These are phyloP conservation scores for Saccharomycopsis oosterbeekiorum DNA, from an alignment of 805 yeast genomes.

Conservation along the genomic window DNA sequence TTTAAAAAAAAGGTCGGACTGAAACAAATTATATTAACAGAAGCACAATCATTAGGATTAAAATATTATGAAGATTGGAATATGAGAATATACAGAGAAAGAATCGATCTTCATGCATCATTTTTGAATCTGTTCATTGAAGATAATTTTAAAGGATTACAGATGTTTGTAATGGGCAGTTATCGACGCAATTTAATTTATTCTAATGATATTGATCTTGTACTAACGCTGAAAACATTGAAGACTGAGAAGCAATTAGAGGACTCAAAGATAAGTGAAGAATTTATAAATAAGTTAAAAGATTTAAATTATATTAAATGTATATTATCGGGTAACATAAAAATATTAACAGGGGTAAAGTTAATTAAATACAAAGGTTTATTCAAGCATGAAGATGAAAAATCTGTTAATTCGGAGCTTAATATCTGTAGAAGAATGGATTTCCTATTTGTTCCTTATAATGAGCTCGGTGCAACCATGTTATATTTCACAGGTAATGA, in stretches of 20 bases:
- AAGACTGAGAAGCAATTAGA: conserved; percentile 19
- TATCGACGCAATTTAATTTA: conserved; percentile 37
- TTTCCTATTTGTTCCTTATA: conserved; percentile 37
- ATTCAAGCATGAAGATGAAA: conserved; percentile 12
- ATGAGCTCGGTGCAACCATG: conserved; percentile 36
- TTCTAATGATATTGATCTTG: conserved; percentile 46
- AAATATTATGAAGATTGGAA: conserved; percentile 39
- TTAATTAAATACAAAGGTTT: neutral
- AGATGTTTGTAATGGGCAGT: conserved; percentile 38
- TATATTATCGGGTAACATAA: conserved; percentile 14
- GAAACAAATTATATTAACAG: conserved; percentile 18
- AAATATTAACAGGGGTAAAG: conserved; percentile 13
- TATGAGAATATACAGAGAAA: conserved; percentile 34
- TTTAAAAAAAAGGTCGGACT: conserved; percentile 23
- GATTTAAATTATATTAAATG: conserved; percentile 25
- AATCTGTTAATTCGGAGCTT: conserved; percentile 27
- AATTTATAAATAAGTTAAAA: conserved; percentile 22
- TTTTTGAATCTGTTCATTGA: conserved; percentile 23
- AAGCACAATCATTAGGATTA: conserved; percentile 31
- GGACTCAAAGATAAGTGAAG: conserved; percentile 7
- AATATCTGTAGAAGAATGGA: conserved; percentile 43
- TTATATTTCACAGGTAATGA: conserved; percentile 49
- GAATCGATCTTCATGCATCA: conserved; percentile 33
- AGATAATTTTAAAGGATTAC: conserved; percentile 28
- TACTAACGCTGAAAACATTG: conserved; percentile 31